A percentile compares a stretch with the other conserved stretches of the same genome.
phyloP scores from a whole-genome alignment of 352 stramenopile genomes.

The Phytophthora idaei region DNA sequence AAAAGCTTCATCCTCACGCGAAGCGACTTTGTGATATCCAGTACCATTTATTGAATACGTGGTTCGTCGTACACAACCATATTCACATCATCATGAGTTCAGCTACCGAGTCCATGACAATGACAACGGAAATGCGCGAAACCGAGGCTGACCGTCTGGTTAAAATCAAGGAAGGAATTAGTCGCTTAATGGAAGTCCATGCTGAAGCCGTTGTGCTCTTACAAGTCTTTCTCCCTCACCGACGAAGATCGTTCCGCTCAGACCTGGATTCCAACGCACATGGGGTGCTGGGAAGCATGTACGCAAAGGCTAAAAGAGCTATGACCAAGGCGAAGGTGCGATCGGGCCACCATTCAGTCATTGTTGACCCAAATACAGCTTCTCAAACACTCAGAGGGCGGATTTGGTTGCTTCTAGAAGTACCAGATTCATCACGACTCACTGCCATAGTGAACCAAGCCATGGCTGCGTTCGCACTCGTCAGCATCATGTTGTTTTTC shows the following conservation, averaged over 20 bases:
- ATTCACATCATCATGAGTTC: conserved; percentile 40
- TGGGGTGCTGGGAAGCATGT: conserved; percentile 52
- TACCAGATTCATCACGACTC: conserved; percentile 60
- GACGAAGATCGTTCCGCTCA: conserved; percentile 23
- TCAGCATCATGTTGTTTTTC: conserved; percentile 78
- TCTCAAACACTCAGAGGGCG: conserved; percentile 43
- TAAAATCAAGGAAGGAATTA: conserved; percentile 58
- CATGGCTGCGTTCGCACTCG: conserved; percentile 57
- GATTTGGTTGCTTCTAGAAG: conserved; percentile 65
- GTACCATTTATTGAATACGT: conserved; percentile 58
- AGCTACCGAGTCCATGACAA: conserved; percentile 21
- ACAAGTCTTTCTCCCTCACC: conserved; percentile 64
- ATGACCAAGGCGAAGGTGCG: conserved; percentile 40
- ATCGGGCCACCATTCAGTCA: conserved; percentile 15
- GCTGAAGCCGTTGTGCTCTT: conserved; percentile 40
- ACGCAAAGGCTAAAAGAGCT: conserved; percentile 41
- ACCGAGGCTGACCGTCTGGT: conserved; percentile 38
- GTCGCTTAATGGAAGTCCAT: conserved; percentile 47
- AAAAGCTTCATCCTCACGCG: conserved; percentile 47
- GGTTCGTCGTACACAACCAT: conserved; percentile 52
- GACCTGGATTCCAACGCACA: conserved; percentile 16
- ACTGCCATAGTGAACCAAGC: conserved; percentile 57
- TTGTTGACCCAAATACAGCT: conserved; percentile 24
- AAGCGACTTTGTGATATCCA: conserved; percentile 69
- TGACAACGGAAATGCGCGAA: conserved; percentile 34